phyloP scores from a whole-genome alignment of 1,284 basidiomycete genomes.

The Caloboletus firmus region DNA sequence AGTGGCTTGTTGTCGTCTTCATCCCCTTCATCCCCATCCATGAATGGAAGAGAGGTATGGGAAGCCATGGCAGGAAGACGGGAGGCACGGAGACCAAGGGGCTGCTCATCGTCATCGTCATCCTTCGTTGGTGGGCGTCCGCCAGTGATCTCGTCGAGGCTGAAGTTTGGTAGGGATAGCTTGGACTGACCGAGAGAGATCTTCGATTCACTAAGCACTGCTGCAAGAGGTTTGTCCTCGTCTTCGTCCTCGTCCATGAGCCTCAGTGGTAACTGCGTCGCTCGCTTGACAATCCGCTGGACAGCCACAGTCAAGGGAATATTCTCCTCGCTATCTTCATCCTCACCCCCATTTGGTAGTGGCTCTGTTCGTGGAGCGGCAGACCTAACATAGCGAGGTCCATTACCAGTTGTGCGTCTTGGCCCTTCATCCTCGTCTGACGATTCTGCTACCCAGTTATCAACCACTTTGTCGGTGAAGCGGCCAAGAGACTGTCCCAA shows the following conservation, averaged over 20 bases:
- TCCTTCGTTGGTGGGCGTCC: constrained; percentile 33
- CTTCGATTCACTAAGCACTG: constrained; percentile 55
- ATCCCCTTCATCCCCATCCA: constrained; percentile 18
- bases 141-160: constrained; percentile 41
- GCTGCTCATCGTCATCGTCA: constrained; percentile 53
- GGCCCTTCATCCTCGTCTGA: constrained; percentile 56
- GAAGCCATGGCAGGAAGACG: constrained; percentile 28
- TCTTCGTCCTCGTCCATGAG: constrained; percentile 39
- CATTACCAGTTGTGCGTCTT: constrained; percentile 55
- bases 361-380: constrained; percentile 15
- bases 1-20: constrained; percentile 56
- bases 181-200: constrained; percentile 49
- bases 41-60: constrained; percentile 25
- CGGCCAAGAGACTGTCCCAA: constrained; percentile 25
- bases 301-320: constrained; percentile 67
- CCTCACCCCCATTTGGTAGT: constrained; percentile 21
- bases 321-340: constrained; percentile 70
- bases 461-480: constrained; percentile 34
- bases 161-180: constrained; percentile 45
- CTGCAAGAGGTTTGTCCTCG: constrained; percentile 72
- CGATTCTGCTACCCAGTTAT: constrained; percentile 57
- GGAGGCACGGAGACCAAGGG: constrained; percentile 53
- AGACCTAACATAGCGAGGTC: constrained; percentile 42
- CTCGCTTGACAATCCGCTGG: constrained; percentile 29
- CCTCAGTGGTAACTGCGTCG: constrained; percentile 21